A percentile compares a stretch with the other conserved stretches of the same genome.
phyloP scores from a whole-genome alignment of 2,329 filamentous ascomycete species.

The Cytospora schulzeri region DNA sequence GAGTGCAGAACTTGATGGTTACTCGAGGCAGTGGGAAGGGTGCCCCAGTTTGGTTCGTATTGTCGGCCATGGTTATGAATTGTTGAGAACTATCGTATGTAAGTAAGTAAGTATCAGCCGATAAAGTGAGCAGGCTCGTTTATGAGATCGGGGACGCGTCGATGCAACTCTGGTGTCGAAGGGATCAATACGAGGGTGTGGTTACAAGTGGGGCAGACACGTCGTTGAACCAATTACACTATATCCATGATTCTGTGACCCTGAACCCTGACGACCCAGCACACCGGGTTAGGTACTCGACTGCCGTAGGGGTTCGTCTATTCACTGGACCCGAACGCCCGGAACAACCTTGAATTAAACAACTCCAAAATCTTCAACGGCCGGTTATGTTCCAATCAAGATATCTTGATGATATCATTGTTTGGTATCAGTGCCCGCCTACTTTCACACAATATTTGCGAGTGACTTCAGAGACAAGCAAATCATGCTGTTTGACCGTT shows the following conservation, averaged over 20 bases:
- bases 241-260: too few species aligned
- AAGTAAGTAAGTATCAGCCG: neutral
- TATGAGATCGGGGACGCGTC: neutral
- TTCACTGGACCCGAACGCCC: neutral
- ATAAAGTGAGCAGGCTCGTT: neutral
- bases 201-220: conserved; percentile 9
- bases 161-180: neutral
- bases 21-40: conserved; percentile 65
- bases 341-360: neutral
- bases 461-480: too few species aligned
- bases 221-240: too few species aligned
- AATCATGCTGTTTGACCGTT: neutral
- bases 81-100: neutral
- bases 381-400: too few species aligned
- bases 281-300: neutral
- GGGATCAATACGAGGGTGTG: conserved; percentile 9
- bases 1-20: conserved; percentile 89
- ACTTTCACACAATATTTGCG: too few species aligned
- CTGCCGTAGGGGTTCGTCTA: neutral
- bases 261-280: conserved; percentile 8
- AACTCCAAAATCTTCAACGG: too few species aligned
- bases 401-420: too few species aligned
- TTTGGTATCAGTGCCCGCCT: too few species aligned
- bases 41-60: conserved; percentile 23
- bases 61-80: conserved; percentile 32